Conservation (phyloP, 257 asterid species). For the Capsicum rhomboideum region DNA sequence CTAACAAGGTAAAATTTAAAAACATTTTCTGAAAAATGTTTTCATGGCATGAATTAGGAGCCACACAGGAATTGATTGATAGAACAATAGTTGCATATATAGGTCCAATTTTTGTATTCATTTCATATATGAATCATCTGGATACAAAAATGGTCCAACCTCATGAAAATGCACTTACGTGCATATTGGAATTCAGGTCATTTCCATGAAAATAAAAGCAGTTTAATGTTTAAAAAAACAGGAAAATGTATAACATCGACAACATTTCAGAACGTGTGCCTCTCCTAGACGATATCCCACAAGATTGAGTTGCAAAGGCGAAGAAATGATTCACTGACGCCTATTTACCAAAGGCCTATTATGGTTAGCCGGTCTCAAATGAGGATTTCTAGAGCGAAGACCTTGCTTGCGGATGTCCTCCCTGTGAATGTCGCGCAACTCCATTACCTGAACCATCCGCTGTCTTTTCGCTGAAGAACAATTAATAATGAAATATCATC, state of each 20-base stretch:
- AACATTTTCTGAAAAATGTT: too few relatives aligned
- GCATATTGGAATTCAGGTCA: background rate
- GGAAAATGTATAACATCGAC: too few relatives aligned
- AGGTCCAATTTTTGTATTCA: background rate
- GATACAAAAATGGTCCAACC: background rate
- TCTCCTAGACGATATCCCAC: too few relatives aligned
- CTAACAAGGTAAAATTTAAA: too few relatives aligned
- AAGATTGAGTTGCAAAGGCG: too few relatives aligned
- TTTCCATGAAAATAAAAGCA: background rate
- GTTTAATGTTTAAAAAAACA: background rate
- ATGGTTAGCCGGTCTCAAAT: slow-evolving; percentile 42
- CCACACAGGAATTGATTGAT: background rate
- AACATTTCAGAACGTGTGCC: too few relatives aligned
- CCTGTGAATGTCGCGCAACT: slow-evolving; percentile 63
- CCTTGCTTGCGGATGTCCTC: slow-evolving; percentile 47
- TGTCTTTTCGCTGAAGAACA: slow-evolving; percentile 56
- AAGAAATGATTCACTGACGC: slow-evolving; percentile 26
- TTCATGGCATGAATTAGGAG: background rate
- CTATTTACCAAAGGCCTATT: slow-evolving; percentile 48
- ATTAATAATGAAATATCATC: background rate
- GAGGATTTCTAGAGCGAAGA: slow-evolving; percentile 34
- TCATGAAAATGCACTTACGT: background rate
- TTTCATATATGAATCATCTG: background rate
- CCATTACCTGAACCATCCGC: slow-evolving; percentile 63
- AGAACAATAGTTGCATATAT: background rate